Conservation (phyloP, 305 asterid genomes). For the Fraxinus sp. region DNA sequence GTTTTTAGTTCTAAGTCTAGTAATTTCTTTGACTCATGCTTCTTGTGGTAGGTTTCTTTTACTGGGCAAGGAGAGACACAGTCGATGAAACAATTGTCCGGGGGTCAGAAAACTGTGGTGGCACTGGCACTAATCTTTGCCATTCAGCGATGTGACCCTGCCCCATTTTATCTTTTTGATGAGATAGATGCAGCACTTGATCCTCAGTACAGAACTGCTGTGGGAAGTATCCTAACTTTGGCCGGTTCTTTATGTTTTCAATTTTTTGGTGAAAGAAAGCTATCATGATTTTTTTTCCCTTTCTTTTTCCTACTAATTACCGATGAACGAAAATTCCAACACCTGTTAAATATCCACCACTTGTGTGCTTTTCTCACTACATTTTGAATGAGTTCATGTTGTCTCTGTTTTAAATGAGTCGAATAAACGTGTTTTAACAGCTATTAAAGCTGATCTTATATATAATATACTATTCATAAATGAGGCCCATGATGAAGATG, state of each 20-base stretch:
- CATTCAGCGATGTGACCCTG: slow-evolving; percentile 98
- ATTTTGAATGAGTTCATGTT: not conserved
- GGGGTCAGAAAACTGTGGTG: slow-evolving; percentile 99
- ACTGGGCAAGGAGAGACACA: slow-evolving; percentile 99
- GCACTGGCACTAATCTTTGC: slow-evolving; percentile 94
- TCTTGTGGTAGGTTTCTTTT: slow-evolving; percentile 72
- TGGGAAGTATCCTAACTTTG: slow-evolving; percentile 85
- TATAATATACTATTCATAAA: not conserved
- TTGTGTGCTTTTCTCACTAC: not conserved
- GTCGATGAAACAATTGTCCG: slow-evolving; percentile 96
- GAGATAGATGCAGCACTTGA: slow-evolving; percentile 99
- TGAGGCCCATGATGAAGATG: not conserved
- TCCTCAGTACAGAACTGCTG: slow-evolving; percentile 99
- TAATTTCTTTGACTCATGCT: slow-evolving; percentile 3
- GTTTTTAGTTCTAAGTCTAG: slow-evolving; percentile 14
- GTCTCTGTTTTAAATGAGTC: not conserved
- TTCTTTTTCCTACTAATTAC: not conserved
- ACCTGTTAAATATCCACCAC: not conserved
- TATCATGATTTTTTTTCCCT: not conserved
- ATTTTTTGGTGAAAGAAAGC: not conserved
- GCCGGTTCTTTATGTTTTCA: slow-evolving; percentile 22
- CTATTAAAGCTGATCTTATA: not conserved
- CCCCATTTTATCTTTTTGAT: slow-evolving; percentile 98
- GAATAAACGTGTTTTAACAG: not conserved
- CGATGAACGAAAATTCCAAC: not conserved